Conservation (phyloP, 1,139 yeast species). For the Blastobotrys buckinghamii region DNA sequence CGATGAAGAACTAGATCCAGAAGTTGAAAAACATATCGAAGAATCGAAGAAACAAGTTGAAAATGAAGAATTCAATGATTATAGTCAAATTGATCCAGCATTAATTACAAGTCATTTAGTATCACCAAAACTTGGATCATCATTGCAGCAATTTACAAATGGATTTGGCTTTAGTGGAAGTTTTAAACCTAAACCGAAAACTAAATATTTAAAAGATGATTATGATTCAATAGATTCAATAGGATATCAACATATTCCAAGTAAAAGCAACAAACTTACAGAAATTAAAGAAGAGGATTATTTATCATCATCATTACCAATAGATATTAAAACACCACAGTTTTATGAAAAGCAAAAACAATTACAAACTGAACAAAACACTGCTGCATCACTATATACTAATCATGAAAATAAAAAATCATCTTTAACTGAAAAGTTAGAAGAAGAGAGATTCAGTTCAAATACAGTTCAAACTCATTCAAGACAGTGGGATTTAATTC, state of each 20-base stretch:
- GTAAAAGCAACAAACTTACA: neutral
- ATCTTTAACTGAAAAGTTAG: neutral
- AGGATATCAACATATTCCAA: neutral
- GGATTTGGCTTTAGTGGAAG: conserved; percentile 9
- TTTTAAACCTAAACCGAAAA: conserved; percentile 15
- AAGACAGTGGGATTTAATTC: neutral
- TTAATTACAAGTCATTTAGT: conserved; percentile 9
- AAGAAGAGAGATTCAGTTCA: too few species aligned
- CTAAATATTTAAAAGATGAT: conserved; percentile 15
- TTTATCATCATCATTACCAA: conserved; percentile 22
- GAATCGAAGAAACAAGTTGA: conserved; percentile 1
- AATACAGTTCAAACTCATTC: neutral
- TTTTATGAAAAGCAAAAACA: neutral
- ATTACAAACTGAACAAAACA: neutral
- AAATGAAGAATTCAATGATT: neutral
- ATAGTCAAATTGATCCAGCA: neutral
- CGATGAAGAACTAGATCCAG: conserved; percentile 17
- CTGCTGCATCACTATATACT: neutral
- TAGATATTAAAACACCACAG: conserved; percentile 7
- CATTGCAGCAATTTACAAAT: conserved; percentile 13
- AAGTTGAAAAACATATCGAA: neutral
- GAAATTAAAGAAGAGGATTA: neutral
- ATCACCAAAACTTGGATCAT: conserved; percentile 17
- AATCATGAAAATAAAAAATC: neutral
- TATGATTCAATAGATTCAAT: neutral